Conservation (phyloP, 2,329 filamentous ascomycete species). For the Sphaerulina populicola region DNA sequence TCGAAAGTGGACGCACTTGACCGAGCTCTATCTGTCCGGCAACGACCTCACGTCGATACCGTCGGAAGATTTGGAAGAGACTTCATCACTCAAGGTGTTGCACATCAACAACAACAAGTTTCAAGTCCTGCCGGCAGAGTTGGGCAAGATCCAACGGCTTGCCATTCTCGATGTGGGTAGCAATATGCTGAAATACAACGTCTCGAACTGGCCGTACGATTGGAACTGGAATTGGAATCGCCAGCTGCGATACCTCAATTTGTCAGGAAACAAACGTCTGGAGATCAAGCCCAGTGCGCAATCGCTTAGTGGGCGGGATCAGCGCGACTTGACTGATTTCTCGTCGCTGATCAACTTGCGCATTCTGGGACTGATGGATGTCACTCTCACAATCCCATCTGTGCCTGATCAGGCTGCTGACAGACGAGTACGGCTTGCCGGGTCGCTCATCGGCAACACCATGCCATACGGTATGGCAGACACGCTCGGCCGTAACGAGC, state of each 20-base stretch:
- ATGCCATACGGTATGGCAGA: constrained; percentile 97
- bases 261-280: constrained; percentile 91
- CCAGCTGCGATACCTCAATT: constrained; percentile 86
- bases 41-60: constrained; percentile 89
- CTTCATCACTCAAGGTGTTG: constrained; percentile 74
- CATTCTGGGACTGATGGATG: constrained; percentile 92
- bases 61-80: constrained; percentile 87
- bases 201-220: constrained; percentile 97
- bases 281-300: constrained; percentile 69
- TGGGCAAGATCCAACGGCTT: constrained; percentile 87
- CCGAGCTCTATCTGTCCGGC: constrained; percentile 88
- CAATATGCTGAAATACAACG: constrained; percentile 95
- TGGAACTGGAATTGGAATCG: constrained; percentile 99
- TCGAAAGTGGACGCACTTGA: constrained; percentile 78
- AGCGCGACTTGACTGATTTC: constrained; percentile 79
- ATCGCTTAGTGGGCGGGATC: constrained; percentile 45
- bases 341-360: constrained; percentile 73
- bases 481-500: constrained; percentile 83
- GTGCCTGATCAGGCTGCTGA: constrained; percentile 95
- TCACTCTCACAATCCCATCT: constrained; percentile 84
- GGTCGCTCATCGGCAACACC: constrained; percentile 72
- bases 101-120: constrained; percentile 98
- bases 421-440: constrained; percentile 88
- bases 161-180: constrained; percentile 89
- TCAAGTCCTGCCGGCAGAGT: constrained; percentile 87